phyloP scores from a whole-genome alignment of 2,329 filamentous ascomycete genomes.

The Talaromyces atroroseus region DNA sequence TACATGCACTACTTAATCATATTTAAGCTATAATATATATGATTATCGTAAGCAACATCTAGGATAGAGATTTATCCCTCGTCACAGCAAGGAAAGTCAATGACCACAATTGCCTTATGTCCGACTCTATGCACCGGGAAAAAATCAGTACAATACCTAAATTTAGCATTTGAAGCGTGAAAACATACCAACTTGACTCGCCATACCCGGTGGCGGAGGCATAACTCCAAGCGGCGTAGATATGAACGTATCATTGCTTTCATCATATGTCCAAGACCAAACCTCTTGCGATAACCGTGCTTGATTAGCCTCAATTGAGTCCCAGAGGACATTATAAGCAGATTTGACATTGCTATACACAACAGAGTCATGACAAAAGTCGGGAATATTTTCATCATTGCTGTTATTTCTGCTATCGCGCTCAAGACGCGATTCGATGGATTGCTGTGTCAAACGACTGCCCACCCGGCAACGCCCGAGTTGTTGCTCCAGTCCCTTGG shows the following conservation, averaged over 20 bases:
- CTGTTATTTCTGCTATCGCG: not conserved
- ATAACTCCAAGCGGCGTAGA: slow-evolving; percentile 49
- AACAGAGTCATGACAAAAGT: slow-evolving; percentile 46
- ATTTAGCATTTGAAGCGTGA: not conserved
- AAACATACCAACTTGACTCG: slow-evolving; percentile 31
- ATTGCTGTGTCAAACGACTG: not conserved
- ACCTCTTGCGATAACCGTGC: slow-evolving; percentile 53
- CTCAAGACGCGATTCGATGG: not conserved
- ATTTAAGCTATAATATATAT: not conserved
- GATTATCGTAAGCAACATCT: no score
- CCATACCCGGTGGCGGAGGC: slow-evolving; percentile 42
- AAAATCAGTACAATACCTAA: not conserved
- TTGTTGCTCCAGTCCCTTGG: slow-evolving; percentile 54
- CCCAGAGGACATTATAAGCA: slow-evolving; percentile 59
- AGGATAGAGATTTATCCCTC: slow-evolving; percentile 29
- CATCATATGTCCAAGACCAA: slow-evolving; percentile 57
- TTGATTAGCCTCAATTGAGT: slow-evolving; percentile 53
- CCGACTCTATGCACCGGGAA: slow-evolving; percentile 37
- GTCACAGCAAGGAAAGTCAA: slow-evolving; percentile 54
- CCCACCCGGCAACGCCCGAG: slow-evolving; percentile 45
- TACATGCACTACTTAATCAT: not conserved
- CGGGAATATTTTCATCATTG: slow-evolving; percentile 24
- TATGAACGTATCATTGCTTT: slow-evolving; percentile 40
- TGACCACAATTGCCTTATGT: slow-evolving; percentile 55
- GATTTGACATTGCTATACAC: slow-evolving; percentile 43